Base-by-base conservation (phyloP, 495 filamentous ascomycete species). In the Schizothecium vesticola region DNA sequence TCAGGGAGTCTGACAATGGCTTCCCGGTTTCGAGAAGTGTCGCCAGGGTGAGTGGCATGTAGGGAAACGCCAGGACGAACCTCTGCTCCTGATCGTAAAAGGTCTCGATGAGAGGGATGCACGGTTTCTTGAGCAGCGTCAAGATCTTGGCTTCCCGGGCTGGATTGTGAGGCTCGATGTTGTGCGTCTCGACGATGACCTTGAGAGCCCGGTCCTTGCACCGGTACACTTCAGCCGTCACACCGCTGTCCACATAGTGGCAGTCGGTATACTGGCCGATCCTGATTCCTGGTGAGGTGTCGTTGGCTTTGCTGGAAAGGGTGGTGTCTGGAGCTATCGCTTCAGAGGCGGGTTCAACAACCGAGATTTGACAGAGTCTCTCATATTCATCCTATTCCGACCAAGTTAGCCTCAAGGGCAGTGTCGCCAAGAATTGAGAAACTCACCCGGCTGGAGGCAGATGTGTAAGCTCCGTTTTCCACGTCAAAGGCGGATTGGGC, bases 11-110 rank as follows among this genome's bases (percentile, higher is more conserved):
- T 19, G 86, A 78, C 7, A 90, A 71, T 56, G 78, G 70, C 16
- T 31, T 26, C 1, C 63, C 59, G 22, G 77, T 72, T 43, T 82
- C 80, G 19, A 97, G 81, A 56, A 96, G 74, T 19, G 81, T 77
- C 23, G 85, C 85, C 19, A 97, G 84, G 63, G 89, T 92, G 67
- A 89, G 80, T 23, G 87, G 88, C 81, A 91, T 83, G 79, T 90
- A 97, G 0, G 95, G 95, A 67, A 97, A 96, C 1, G 90, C 90
- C 26, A 97, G 78, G 59, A 92, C 86, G 59, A 96, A 84, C 22
- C 85, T 84, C 12, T 88, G 86, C 59, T 89, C 87, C n/a, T 89
- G 82, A 58, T 93, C 84, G 11, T 83, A 83, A 76, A 95, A 93
- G 5, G 87, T 89, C 33, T 87, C 83, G 67, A 90, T 75, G 22